Conservation (phyloP, 305 asterid genomes). For the Fraxinus velutina region DNA sequence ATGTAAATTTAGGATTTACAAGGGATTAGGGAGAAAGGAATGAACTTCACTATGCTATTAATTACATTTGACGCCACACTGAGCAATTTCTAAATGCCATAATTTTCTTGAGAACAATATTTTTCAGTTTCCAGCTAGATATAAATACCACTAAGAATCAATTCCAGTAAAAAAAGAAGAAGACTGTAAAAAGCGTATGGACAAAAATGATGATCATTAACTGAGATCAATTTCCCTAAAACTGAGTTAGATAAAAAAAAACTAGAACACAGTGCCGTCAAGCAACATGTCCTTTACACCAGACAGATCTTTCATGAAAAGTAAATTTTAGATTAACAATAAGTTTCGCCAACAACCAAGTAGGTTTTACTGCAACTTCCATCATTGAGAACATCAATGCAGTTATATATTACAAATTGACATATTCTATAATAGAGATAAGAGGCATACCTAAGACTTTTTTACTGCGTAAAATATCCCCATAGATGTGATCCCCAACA, state of each 20-base stretch:
- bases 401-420: background rate
- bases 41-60: background rate
- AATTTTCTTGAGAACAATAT: constrained; percentile 15
- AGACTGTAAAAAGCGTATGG: background rate
- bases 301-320: background rate
- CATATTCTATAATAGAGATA: background rate
- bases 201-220: background rate
- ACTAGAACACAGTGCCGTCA: background rate
- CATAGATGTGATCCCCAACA: constrained; percentile 98
- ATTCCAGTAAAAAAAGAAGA: background rate
- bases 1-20: background rate
- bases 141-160: background rate
- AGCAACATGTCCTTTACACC: background rate
- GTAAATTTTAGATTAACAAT: background rate
- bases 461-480: constrained; percentile 96
- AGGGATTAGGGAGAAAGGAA: background rate
- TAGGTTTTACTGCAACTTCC: background rate
- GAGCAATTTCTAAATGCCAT: constrained; percentile 5
- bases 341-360: background rate
- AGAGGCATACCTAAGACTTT: constrained; percentile 73
- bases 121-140: constrained; percentile 14
- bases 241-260: background rate
- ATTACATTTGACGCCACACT: background rate
- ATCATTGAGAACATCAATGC: background rate
- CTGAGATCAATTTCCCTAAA: background rate